Evolutionary conservation across 202 grass and related monocot species (phyloP).

Genomic region (Cymbopogon flexuosus): DNA sequence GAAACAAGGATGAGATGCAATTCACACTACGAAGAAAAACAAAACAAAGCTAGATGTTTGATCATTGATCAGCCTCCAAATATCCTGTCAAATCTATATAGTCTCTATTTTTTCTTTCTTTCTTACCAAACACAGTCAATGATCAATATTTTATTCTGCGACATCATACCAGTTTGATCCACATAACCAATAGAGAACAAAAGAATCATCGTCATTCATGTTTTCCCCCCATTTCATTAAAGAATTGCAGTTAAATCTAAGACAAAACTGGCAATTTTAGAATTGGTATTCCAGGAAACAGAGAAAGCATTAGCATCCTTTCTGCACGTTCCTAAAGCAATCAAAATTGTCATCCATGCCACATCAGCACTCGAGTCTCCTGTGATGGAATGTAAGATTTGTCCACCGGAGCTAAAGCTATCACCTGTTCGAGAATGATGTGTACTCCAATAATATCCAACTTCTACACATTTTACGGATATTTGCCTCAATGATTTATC

Average conservation of each 20-base stretch:
- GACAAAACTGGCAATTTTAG: not conserved
- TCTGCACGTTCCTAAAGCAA: not conserved
- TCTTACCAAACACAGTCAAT: not conserved
- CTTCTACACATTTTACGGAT: too few species aligned
- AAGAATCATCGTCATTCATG: not conserved
- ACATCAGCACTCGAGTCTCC: not conserved
- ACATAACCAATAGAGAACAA: not conserved
- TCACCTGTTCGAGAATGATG: not conserved
- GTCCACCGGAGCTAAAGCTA: not conserved
- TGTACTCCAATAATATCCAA: not conserved
- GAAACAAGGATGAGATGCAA: not conserved
- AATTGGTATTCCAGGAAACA: not conserved
- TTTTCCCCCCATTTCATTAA: not conserved
- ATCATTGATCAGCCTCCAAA: not conserved
- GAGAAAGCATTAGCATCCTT: not conserved
- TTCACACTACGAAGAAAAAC: not conserved
- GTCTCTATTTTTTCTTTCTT: not conserved
- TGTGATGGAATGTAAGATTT: not conserved
- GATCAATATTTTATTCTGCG: not conserved
- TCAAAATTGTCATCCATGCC: not conserved
- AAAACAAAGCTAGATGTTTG: not conserved
- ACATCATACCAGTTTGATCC: not conserved
- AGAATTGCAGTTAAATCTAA: not conserved
- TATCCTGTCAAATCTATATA: not conserved
- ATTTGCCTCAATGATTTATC: too few species aligned